Evolutionary conservation across 1,139 yeast genomes (phyloP), one percentile per base, ranked within the genome.

Genomic region (Pichia sp.): DNA sequence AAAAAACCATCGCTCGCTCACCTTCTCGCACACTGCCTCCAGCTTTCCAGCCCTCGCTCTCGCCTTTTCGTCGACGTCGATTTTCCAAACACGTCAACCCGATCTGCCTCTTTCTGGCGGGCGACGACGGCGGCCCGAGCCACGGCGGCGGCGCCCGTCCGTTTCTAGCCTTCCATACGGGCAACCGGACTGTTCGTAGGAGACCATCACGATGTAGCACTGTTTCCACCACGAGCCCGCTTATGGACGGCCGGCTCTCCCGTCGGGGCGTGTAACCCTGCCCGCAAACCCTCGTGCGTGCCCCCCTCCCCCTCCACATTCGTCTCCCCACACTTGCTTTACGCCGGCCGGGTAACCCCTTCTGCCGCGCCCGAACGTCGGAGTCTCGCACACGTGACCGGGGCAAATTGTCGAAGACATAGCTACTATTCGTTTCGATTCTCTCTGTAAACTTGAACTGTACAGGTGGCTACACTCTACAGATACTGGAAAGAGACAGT

Each of bases 301-400:
- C 19, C 39, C 19, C 19, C 19, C 16, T 13, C 13, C 39, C 25
- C 16, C 42, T 4, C 23, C 42, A n/a, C n/a, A n/a, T n/a, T n/a
- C n/a, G n/a, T n/a, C n/a, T n/a, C n/a, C n/a, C n/a, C n/a, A n/a
- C n/a, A n/a, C n/a, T n/a, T 25, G 16, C 16, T 22, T 25, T 10
- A 10, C 25, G 25, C 25, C 23, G 42, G 25, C 42, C 42, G 42
- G 42, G 42, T 39, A 39, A 39, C 42, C 41, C 41, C 16, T 2
- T 10, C 10, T 12, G n/a, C n/a, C n/a, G n/a, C n/a, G n/a, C n/a
- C n/a, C n/a, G n/a, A n/a, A n/a, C n/a, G n/a, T n/a, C n/a, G n/a
- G n/a, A n/a, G n/a, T n/a, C n/a, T n/a, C n/a, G n/a, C n/a, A n/a
- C 23, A 19, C 41, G 25, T 18, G 22, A 9, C 22, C 4, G n/a